Conservation (phyloP, 495 filamentous ascomycete species). For the Cercophora sp. region DNA sequence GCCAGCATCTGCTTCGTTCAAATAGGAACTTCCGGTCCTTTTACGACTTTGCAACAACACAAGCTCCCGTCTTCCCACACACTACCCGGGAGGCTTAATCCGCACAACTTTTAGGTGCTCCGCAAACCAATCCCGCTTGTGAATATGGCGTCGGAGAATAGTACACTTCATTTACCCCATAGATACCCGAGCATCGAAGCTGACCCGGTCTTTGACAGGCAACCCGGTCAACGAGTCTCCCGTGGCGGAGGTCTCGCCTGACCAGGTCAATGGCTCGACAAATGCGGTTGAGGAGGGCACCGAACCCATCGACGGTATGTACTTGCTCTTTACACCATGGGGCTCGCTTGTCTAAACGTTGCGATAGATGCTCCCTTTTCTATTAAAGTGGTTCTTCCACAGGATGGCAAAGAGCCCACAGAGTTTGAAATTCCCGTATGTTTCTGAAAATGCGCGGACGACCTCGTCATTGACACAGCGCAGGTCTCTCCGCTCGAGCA, state of each 20-base stretch:
- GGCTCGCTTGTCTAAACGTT: conserved; percentile 14
- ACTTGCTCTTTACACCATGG: too few species aligned
- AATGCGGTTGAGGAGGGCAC: conserved; percentile 17
- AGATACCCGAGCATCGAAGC: too few species aligned
- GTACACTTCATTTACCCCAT: too few species aligned
- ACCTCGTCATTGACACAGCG: too few species aligned
- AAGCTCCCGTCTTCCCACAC: too few species aligned
- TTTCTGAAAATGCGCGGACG: too few species aligned
- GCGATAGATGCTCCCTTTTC: conserved; percentile 59
- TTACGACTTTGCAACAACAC: too few species aligned
- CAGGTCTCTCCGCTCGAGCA: conserved; percentile 92
- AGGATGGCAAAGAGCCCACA: conserved; percentile 70
- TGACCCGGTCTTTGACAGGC: conserved; percentile 15
- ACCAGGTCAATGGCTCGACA: conserved; percentile 11
- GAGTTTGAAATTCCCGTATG: conserved; percentile 79
- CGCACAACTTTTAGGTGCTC: not conserved
- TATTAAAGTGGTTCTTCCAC: conserved; percentile 76
- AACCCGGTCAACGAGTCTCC: conserved; percentile 18
- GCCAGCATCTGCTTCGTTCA: too few species aligned
- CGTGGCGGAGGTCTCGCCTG: conserved; percentile 12
- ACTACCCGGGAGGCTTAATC: not conserved
- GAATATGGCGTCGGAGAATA: conserved; percentile 5
- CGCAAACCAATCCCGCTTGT: not conserved
- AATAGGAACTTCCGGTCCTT: too few species aligned
- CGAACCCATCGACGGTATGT: too few species aligned